phyloP scores from a whole-genome alignment of 2,329 filamentous ascomycete genomes.

The Cladosporium sp. region DNA sequence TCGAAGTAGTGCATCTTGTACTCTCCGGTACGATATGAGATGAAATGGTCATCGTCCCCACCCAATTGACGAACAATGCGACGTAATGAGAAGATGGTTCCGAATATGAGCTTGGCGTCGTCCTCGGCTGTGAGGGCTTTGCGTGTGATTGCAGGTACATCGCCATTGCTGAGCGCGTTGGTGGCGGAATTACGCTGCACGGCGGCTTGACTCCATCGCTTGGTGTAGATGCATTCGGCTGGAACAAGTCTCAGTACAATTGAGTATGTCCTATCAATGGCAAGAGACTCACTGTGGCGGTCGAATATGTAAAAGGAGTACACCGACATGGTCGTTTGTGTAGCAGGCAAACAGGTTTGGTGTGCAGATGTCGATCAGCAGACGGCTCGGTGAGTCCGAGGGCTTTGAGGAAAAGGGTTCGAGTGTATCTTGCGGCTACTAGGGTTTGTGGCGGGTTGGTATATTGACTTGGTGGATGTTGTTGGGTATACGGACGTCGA shows the following conservation, averaged over 20 bases:
- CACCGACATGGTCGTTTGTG: constrained; percentile 71
- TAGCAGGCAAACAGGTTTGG: neutral
- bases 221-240: constrained; percentile 98
- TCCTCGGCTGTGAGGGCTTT: constrained; percentile 62
- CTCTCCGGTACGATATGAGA: constrained; percentile 87
- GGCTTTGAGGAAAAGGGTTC: neutral
- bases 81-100: constrained; percentile 90
- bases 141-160: constrained; percentile 32
- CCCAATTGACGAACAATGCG: constrained; percentile 97
- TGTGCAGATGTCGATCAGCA: neutral
- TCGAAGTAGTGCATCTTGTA: constrained; percentile 99
- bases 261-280: neutral
- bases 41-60: constrained; percentile 87
- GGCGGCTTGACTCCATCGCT: constrained; percentile 69
- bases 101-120: constrained; percentile 96
- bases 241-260: constrained; percentile 23
- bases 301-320: constrained; percentile 99
- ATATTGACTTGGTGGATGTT: neutral
- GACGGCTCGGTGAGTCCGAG: constrained; percentile 6
- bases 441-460: neutral
- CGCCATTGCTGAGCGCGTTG: constrained; percentile 49
- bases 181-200: constrained; percentile 53
- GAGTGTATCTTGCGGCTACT: neutral
- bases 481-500: neutral
- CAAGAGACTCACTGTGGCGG: constrained; percentile 74